Base-by-base conservation (phyloP, 331 rosid genomes). In the Ulmus americana region DNA sequence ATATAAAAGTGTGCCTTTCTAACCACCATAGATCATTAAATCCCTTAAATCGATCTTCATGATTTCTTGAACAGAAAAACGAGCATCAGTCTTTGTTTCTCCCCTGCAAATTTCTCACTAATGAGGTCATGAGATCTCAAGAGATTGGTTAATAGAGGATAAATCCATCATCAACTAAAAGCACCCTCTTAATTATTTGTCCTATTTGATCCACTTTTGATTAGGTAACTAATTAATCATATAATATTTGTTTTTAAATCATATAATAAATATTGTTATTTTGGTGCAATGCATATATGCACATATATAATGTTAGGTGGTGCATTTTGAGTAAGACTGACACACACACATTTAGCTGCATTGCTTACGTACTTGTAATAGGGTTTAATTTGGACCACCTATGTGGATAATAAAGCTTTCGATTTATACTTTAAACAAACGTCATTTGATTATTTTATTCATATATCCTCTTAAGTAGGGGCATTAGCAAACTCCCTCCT, bases 361-460 rank as follows among this genome's bases (percentile, higher is more conserved):
- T 71, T 78, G 75, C 79, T 78, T 78, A 67, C 80, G 80, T 78
- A 78, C 76, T 82, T 82, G 35, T 40, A 65, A 77, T 50, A 64
- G 38, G 71, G 67, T 84, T 72, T 20, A 11, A 45, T 42, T 63
- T 78, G 74, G 55, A 39, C 74, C 86, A 74, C 81, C 64, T 76
- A 50, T 68, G 79, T 80, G 77, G 83, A 83, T 80, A 67, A 75
- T 64, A 70, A 68, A 61, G 77, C 45, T 45, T 57, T 65, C 54
- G 75, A 61, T 18, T 8, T 9, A 43, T 57, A 41, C 69, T 77
- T 60, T 59, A 43, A 46, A 39, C n/a, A 16, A 61, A 56, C 22
- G 55, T 70, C 69, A 71, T 51, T 18, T 9, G 39, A 72, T 67
- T 18, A 53, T 57, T 44, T 70, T 22, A 18, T 39, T 61, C n/a